phyloP scores from a whole-genome alignment of 2,329 filamentous ascomycete species.

The Talaromyces sp. region DNA sequence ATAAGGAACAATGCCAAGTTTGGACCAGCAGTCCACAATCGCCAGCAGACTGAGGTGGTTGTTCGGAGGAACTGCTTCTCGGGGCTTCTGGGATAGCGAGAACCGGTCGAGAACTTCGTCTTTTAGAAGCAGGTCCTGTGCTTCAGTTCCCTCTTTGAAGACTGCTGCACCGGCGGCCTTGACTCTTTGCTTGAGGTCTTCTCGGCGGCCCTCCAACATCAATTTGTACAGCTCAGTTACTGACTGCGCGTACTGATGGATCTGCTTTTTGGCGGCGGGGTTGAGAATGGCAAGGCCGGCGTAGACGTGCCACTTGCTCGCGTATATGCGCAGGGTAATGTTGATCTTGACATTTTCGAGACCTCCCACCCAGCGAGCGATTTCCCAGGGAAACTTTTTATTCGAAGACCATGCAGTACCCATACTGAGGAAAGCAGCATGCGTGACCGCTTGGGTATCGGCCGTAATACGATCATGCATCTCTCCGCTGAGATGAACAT shows the following conservation, averaged over 20 bases:
- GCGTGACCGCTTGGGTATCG: constrained; percentile 96
- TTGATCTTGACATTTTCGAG: constrained; percentile 99
- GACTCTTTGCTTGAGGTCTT: constrained; percentile 70
- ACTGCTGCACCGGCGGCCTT: constrained; percentile 74
- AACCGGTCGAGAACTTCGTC: constrained; percentile 86
- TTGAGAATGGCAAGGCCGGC: constrained; percentile 96
- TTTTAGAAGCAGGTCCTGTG: constrained; percentile 63
- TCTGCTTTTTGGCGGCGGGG: constrained; percentile 85
- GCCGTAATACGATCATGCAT: constrained; percentile 96
- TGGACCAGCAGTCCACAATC: constrained; percentile 98
- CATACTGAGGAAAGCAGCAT: constrained; percentile 96
- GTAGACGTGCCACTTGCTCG: constrained; percentile 99
- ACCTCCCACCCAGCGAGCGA: constrained; percentile 89
- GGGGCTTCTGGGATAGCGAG: constrained; percentile 67
- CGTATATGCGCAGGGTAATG: constrained; percentile 92
- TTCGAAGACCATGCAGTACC: constrained; percentile 96
- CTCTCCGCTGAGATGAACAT: constrained; percentile 79
- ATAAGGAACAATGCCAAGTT: constrained; percentile 88
- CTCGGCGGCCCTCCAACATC: constrained; percentile 80
- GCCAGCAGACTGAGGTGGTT: constrained; percentile 90
- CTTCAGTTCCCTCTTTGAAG: constrained; percentile 51
- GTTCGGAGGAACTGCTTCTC: constrained; percentile 67
- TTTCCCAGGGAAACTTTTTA: constrained; percentile 94
- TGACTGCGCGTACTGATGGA: constrained; percentile 85
- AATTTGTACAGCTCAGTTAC: constrained; percentile 95